phyloP scores from a whole-genome alignment of 345 rosid genomes.

The Dovyalis caffra region DNA sequence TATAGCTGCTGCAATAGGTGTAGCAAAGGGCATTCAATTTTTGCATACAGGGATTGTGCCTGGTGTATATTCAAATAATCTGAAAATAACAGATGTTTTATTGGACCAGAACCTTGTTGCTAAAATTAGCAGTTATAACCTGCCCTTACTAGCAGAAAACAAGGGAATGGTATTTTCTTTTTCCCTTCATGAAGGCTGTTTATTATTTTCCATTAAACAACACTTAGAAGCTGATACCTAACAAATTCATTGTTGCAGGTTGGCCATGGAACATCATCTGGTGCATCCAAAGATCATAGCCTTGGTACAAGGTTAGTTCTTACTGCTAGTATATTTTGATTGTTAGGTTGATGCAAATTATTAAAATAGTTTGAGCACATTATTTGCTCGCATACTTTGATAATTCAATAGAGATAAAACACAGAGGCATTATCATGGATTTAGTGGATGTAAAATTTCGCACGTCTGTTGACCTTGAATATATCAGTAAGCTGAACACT shows the following conservation, averaged over 20 bases:
- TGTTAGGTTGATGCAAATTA: not conserved
- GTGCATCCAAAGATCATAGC: constrained; percentile 40
- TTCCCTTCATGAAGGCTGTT: not conserved
- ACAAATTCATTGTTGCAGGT: constrained; percentile 39
- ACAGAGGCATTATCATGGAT: not conserved
- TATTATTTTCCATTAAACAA: not conserved
- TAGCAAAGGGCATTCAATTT: constrained; percentile 85
- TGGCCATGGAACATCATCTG: constrained; percentile 42
- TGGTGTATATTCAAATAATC: constrained; percentile 70
- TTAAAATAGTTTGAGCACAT: not conserved
- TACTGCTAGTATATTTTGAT: not conserved
- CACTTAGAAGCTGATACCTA: constrained; percentile 1
- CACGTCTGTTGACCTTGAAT: not conserved
- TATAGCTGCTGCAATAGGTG: constrained; percentile 77
- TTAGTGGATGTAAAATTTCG: not conserved
- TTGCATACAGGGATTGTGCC: constrained; percentile 91
- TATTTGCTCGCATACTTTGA: not conserved
- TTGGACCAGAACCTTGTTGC: constrained; percentile 78
- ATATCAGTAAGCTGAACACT: not conserved
- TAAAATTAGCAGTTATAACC: constrained; percentile 83
- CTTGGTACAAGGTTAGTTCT: constrained; percentile 43
- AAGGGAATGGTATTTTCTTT: constrained; percentile 49
- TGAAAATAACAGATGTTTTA: constrained; percentile 77
- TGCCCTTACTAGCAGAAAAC: constrained; percentile 69
- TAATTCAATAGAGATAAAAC: not conserved